Evolutionary conservation across 108 stramenopile genomes (phyloP).

Genomic region (Epipyxis sp.): DNA sequence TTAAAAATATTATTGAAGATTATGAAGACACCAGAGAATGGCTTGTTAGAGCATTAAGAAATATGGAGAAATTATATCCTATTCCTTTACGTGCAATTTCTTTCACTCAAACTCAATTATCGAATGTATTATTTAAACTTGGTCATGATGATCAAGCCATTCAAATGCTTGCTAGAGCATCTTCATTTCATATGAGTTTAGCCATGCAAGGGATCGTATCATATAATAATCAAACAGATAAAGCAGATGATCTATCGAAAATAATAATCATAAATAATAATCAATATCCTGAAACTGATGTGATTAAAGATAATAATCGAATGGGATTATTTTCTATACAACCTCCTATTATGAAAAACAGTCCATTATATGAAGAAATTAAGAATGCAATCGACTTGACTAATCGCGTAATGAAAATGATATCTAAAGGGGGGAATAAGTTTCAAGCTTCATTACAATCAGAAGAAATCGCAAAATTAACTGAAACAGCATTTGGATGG

Average conservation of each 20-base stretch:
- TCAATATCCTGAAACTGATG: background rate
- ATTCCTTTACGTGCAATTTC: slow-evolving; percentile 24
- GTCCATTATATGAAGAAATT: background rate
- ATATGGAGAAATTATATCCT: background rate
- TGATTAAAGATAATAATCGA: background rate
- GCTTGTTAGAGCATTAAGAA: slow-evolving; percentile 12
- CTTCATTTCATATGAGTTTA: background rate
- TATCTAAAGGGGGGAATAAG: background rate
- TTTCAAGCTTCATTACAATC: background rate
- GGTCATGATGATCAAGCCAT: slow-evolving; percentile 8
- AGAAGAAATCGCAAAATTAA: slow-evolving; percentile 1
- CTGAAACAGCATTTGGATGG: slow-evolving; percentile 27
- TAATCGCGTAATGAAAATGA: background rate
- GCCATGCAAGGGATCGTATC: background rate
- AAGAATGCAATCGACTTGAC: background rate
- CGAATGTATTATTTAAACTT: background rate
- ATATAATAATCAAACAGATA: background rate
- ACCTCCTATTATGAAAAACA: background rate
- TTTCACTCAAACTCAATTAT: slow-evolving; percentile 21
- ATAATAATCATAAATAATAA: too few species aligned
- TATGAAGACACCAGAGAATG: slow-evolving; percentile 4
- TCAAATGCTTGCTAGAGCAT: background rate
- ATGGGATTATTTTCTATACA: too few species aligned
- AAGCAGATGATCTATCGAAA: background rate
- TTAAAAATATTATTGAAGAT: background rate